Conservation (phyloP, 129 eudicot species). For the Artemisia argyi region DNA sequence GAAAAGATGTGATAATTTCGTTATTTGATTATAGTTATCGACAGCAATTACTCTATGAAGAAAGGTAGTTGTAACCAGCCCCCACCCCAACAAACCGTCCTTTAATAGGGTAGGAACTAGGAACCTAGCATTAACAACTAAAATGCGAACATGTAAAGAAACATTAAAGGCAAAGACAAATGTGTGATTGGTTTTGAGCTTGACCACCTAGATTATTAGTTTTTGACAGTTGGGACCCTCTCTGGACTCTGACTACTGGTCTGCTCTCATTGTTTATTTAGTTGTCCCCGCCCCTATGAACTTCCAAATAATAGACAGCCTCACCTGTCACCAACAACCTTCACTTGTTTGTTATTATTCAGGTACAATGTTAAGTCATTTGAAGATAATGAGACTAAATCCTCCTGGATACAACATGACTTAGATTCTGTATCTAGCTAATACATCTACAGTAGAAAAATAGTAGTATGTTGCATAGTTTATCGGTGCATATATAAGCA, state of each 20-base stretch:
- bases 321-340: too few species aligned
- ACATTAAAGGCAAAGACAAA: conserved; percentile 31
- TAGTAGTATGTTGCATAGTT: too few species aligned
- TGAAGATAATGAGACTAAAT: conserved; percentile 1
- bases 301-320: background rate
- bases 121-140: conserved; percentile 30
- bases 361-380: conserved; percentile 21
- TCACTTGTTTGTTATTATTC: conserved; percentile 2
- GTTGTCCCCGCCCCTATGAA: conserved; percentile 8
- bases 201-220: conserved; percentile 27
- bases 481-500: too few species aligned
- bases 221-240: conserved; percentile 44
- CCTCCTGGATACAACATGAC: conserved; percentile 30
- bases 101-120: conserved; percentile 34
- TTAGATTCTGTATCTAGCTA: conserved; percentile 20
- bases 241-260: conserved; percentile 36
- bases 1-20: background rate
- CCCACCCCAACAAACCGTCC: background rate
- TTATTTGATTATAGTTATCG: conserved; percentile 19
- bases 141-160: conserved; percentile 25
- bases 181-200: conserved; percentile 28
- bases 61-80: conserved; percentile 7
- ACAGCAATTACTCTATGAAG: conserved; percentile 9
- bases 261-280: conserved; percentile 9
- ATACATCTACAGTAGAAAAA: conserved; percentile 8